These are phyloP conservation scores for Trichosanthes cucumerina DNA, from an alignment of 306 rosid genomes.

Conservation along the genomic window DNA sequence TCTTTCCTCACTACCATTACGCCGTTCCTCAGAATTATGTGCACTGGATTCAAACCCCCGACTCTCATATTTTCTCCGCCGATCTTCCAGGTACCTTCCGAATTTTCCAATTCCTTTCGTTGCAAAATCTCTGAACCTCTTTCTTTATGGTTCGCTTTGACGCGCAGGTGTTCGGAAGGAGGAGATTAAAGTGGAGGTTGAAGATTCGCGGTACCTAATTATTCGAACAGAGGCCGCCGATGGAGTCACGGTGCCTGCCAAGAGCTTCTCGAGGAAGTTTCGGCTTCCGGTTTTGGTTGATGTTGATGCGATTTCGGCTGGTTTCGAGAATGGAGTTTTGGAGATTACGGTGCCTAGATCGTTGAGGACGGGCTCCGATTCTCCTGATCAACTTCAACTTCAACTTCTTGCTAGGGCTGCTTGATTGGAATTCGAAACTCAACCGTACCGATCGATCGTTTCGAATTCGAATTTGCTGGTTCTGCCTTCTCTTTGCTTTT, in stretches of 20 bases:
- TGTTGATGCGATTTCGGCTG: constrained; percentile 46
- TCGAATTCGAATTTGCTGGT: not conserved
- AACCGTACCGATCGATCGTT: not conserved
- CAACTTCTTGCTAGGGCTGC: constrained; percentile 71
- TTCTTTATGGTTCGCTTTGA: too few species aligned
- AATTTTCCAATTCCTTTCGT: not conserved
- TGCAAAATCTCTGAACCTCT: too few species aligned
- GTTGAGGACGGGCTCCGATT: constrained; percentile 33
- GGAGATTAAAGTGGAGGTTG: constrained; percentile 65
- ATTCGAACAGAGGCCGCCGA: constrained; percentile 50
- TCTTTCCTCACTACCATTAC: constrained; percentile 33
- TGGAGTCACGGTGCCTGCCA: constrained; percentile 29
- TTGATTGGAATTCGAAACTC: constrained; percentile 2
- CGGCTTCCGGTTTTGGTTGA: constrained; percentile 52
- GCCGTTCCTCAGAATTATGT: constrained; percentile 50
- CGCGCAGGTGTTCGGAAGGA: constrained; percentile 58
- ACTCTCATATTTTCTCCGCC: constrained; percentile 62
- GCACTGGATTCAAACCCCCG: constrained; percentile 65
- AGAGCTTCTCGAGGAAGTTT: constrained; percentile 61
- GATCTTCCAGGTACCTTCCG: constrained; percentile 44
- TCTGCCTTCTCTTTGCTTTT: not conserved
- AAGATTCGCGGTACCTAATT: constrained; percentile 57
- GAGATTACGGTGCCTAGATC: constrained; percentile 54
- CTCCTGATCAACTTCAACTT: constrained; percentile 20
- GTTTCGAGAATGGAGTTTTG: constrained; percentile 57